These are phyloP conservation scores for Heterobasidion annosum DNA, from an alignment of 1,284 basidiomycete genomes.

Conservation along the genomic window DNA sequence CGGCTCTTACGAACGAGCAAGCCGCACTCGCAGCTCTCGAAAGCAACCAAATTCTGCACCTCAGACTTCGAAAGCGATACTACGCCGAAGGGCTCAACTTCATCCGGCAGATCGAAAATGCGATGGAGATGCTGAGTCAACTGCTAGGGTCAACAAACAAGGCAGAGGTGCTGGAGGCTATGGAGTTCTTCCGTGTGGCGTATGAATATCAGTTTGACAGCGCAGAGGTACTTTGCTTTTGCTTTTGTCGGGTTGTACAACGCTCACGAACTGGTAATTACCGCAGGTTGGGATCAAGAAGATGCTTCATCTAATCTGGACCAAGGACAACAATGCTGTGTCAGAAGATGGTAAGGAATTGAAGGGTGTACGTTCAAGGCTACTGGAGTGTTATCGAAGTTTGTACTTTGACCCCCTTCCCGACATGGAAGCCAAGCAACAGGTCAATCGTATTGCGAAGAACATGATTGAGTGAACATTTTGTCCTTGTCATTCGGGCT, in stretches of 20 bases:
- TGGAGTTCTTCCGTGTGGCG: conserved; percentile 89
- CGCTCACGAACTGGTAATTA: background rate
- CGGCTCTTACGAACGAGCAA: conserved; percentile 58
- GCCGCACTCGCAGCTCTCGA: conserved; percentile 58
- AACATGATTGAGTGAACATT: conserved; percentile 91
- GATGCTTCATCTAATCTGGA: conserved; percentile 98
- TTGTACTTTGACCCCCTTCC: conserved; percentile 84
- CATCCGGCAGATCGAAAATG: conserved; percentile 75
- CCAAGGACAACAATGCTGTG: conserved; percentile 85
- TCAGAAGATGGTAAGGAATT: conserved; percentile 82
- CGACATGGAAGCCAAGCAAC: conserved; percentile 70
- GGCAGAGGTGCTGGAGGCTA: conserved; percentile 89
- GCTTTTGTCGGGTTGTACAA: background rate
- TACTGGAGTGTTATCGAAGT: conserved; percentile 85
- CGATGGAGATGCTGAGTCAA: conserved; percentile 69
- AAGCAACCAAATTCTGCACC: conserved; percentile 53
- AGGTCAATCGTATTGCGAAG: conserved; percentile 92
- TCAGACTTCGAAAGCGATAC: conserved; percentile 83
- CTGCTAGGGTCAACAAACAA: conserved; percentile 89
- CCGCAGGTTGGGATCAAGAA: conserved; percentile 77
- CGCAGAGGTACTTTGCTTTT: conserved; percentile 48
- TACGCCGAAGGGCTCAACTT: conserved; percentile 84
- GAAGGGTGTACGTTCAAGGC: conserved; percentile 80
- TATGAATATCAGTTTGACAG: conserved; percentile 78
- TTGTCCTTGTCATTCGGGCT: background rate